Conservation (phyloP, 345 rosid genomes). For the Eucalyptus sp. region DNA sequence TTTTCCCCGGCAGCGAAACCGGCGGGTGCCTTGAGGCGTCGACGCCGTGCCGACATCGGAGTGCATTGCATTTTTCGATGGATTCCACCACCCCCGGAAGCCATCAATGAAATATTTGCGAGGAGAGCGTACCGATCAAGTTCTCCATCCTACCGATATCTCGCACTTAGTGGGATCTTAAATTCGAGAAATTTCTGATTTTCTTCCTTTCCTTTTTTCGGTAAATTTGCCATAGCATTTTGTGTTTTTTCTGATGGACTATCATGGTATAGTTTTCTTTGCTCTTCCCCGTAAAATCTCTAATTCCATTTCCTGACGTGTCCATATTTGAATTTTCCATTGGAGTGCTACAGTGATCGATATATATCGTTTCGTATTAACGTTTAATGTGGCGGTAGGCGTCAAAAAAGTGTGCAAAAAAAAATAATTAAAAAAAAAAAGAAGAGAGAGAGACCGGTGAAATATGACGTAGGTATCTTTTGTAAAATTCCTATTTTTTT, state of each 20-base stretch:
- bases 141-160: slow-evolving; percentile 6
- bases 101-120: not conserved
- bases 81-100: slow-evolving; percentile 26
- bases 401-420: not conserved
- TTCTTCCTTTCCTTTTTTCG: not conserved
- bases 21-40: slow-evolving; percentile 12
- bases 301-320: not conserved
- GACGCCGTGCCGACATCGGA: slow-evolving; percentile 6
- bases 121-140: slow-evolving; percentile 5
- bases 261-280: not conserved
- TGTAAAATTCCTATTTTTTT: not conserved
- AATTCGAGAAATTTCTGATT: too few species aligned
- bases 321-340: not conserved
- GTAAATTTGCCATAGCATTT: not conserved
- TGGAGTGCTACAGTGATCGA: not conserved
- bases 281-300: not conserved
- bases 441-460: not conserved
- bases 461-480: not conserved
- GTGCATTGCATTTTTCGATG: slow-evolving; percentile 17
- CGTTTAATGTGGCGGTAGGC: not conserved
- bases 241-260: not conserved
- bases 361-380: not conserved
- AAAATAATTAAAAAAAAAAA: too few species aligned
- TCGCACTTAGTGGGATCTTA: not conserved
- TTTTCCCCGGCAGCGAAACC: not conserved